These are phyloP conservation scores for Blastobotrys apis DNA, from an alignment of 1,139 yeast genomes.

Conservation along the genomic window DNA sequence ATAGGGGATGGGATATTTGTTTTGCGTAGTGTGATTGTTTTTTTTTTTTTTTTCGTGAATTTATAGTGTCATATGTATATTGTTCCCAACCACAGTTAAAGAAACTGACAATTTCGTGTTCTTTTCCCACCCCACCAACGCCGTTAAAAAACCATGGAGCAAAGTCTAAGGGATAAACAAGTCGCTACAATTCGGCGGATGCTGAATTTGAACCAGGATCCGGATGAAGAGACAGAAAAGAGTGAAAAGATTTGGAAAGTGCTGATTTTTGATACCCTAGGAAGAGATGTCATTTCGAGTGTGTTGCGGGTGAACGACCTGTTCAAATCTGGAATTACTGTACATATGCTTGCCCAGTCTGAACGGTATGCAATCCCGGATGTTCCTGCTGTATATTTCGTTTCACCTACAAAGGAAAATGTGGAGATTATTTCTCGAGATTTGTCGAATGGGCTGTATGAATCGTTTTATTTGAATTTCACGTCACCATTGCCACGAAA, in stretches of 20 bases:
- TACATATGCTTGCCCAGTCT: constrained; percentile 69
- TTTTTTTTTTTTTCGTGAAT: background rate
- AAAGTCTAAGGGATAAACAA: constrained; percentile 41
- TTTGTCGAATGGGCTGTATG: constrained; percentile 67
- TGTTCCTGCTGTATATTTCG: constrained; percentile 89
- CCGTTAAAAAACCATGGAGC: too few relatives aligned
- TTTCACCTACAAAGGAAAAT: constrained; percentile 81
- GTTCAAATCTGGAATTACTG: constrained; percentile 82
- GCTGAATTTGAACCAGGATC: constrained; percentile 72
- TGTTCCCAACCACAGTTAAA: too few relatives aligned
- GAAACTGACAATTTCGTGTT: too few relatives aligned
- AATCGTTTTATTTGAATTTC: constrained; percentile 77
- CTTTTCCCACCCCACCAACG: too few relatives aligned
- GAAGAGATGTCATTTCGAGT: constrained; percentile 82
- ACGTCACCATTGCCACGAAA: constrained; percentile 74
- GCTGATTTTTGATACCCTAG: constrained; percentile 72
- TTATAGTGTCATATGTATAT: too few relatives aligned
- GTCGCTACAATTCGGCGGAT: constrained; percentile 65
- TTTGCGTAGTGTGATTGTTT: constrained; percentile 47
- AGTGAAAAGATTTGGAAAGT: constrained; percentile 73
- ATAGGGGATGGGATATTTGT: constrained; percentile 72
- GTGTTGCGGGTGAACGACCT: constrained; percentile 88
- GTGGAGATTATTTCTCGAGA: constrained; percentile 66
- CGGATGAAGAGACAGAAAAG: constrained; percentile 16
- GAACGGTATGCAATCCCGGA: constrained; percentile 80